Conservation (phyloP, 305 asterid species). For the Salvia sclarea region DNA sequence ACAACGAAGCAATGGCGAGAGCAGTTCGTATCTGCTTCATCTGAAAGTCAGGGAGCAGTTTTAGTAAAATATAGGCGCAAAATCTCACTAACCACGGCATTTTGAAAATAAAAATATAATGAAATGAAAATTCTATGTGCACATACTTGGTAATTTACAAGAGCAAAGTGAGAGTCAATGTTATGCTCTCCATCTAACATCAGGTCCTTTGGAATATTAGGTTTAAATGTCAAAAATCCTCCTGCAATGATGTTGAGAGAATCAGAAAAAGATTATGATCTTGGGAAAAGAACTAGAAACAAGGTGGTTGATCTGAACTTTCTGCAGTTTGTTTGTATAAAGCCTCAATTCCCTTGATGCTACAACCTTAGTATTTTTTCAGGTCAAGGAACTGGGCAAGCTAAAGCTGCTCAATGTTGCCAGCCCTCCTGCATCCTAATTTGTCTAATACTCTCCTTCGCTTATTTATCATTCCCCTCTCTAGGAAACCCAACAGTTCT, state of each 20-base stretch:
- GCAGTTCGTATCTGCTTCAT: conserved; percentile 94
- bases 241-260: conserved; percentile 57
- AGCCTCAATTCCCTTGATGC: conserved; percentile 26
- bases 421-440: conserved; percentile 8
- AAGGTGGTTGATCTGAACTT: conserved; percentile 8
- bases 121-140: conserved; percentile 11
- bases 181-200: conserved; percentile 85
- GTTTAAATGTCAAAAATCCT: conserved; percentile 83
- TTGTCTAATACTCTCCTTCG: not conserved
- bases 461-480: not conserved
- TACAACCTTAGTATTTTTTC: conserved; percentile 20
- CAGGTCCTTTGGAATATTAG: conserved; percentile 83
- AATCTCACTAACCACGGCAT: conserved; percentile 10
- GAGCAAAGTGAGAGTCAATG: conserved; percentile 85
- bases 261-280: conserved; percentile 27
- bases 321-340: conserved; percentile 6
- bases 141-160: conserved; percentile 90
- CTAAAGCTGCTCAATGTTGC: conserved; percentile 12
- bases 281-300: conserved; percentile 18
- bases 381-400: conserved; percentile 18
- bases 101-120: not conserved
- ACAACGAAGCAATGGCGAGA: conserved; percentile 82
- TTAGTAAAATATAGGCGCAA: conserved; percentile 30
- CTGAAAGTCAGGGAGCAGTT: conserved; percentile 47
- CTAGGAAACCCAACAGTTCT: not conserved